These are phyloP conservation scores for Fistulina hepatica DNA, from an alignment of 1,284 basidiomycete genomes.

Conservation along the genomic window DNA sequence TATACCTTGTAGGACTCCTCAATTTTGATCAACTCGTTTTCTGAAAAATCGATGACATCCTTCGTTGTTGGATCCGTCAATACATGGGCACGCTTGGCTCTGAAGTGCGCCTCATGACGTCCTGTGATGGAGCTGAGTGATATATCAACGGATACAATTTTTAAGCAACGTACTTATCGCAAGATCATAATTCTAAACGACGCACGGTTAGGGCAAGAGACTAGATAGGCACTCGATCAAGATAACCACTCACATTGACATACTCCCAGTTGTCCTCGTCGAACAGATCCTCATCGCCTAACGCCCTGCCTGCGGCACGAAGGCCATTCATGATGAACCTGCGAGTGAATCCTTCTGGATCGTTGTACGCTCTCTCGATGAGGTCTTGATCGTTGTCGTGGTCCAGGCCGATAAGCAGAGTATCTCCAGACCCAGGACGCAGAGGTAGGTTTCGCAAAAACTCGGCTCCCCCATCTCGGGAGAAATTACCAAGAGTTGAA, in stretches of 20 bases:
- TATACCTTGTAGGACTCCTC: constrained; percentile 82
- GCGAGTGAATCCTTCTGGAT: constrained; percentile 65
- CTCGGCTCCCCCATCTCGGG: constrained; percentile 55
- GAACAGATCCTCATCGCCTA: constrained; percentile 56
- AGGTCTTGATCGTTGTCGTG: constrained; percentile 58
- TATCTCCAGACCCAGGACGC: constrained; percentile 59
- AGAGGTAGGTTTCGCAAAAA: constrained; percentile 80
- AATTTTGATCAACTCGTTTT: constrained; percentile 75
- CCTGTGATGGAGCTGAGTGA: constrained; percentile 34
- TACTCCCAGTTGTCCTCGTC: constrained; percentile 75
- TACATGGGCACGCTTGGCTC: constrained; percentile 52
- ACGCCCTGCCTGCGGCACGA: constrained; percentile 44
- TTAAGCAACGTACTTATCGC: constrained; percentile 44
- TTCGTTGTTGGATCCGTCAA: constrained; percentile 40
- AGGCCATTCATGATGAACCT: constrained; percentile 91
- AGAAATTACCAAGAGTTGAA: constrained; percentile 89
- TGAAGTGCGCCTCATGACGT: constrained; percentile 81
- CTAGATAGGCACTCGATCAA: background rate
- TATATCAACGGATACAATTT: background rate
- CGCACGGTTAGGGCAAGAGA: background rate
- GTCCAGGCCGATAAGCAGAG: constrained; percentile 76
- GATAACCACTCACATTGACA: constrained; percentile 30
- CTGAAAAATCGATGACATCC: constrained; percentile 39
- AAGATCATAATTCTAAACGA: constrained; percentile 67
- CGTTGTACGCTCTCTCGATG: constrained; percentile 80